phyloP scores from a whole-genome alignment of 768 basidiomycete genomes.

The Boletus barrowsii region DNA sequence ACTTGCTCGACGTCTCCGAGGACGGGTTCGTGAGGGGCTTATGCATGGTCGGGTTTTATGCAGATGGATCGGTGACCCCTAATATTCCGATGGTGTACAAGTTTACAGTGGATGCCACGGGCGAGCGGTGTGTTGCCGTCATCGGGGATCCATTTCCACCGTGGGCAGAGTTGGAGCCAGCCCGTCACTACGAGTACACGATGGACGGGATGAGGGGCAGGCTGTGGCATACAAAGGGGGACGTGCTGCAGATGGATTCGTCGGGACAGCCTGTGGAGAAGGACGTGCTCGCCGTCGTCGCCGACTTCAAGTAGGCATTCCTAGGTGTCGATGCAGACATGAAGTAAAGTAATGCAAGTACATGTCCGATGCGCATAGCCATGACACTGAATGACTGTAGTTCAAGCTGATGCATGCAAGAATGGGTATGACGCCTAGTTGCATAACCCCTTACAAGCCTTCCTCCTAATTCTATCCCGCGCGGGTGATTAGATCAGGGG shows the following conservation, averaged over 20 bases:
- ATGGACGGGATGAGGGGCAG: conserved; percentile 13
- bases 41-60: background rate
- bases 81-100: conserved; percentile 4
- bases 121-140: conserved; percentile 3
- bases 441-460: background rate
- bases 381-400: background rate
- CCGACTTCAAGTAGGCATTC: conserved; percentile 10
- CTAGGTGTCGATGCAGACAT: no score
- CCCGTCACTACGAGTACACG: background rate
- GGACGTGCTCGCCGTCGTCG: conserved; percentile 8
- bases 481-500: background rate
- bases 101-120: conserved; percentile 19
- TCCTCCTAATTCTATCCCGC: background rate
- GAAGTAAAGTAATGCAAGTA: background rate
- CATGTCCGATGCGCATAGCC: background rate
- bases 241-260: background rate
- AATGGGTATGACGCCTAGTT: conserved; percentile 4
- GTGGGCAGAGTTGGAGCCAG: background rate
- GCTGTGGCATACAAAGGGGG: conserved; percentile 12
- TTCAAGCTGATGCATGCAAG: background rate
- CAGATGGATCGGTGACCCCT: background rate
- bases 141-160: conserved; percentile 14
- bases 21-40: conserved; percentile 16
- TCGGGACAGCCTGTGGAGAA: background rate
- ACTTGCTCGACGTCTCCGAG: conserved; percentile 14